These are phyloP conservation scores for Tricholoma sp. DNA, from an alignment of 768 basidiomycete species.

Conservation along the genomic window DNA sequence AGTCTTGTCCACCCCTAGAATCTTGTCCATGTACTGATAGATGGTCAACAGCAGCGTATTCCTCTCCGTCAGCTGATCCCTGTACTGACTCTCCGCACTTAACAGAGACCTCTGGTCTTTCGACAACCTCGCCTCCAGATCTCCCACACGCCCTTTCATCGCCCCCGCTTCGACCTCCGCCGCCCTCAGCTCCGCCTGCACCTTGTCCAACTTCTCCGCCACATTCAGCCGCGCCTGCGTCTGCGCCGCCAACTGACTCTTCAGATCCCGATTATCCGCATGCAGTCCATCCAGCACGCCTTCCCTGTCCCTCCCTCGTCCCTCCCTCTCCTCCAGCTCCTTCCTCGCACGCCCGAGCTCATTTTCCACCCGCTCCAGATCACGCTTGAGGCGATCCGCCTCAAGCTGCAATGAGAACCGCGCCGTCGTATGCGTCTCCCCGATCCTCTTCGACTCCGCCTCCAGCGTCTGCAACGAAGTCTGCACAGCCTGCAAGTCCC, in stretches of 20 bases:
- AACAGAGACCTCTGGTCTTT: constrained; percentile 78
- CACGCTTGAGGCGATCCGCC: constrained; percentile 79
- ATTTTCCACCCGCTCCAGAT: constrained; percentile 75
- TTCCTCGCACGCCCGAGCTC: constrained; percentile 68
- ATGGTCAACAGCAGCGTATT: constrained; percentile 89
- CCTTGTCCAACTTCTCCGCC: constrained; percentile 82
- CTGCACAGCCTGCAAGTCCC: constrained; percentile 73
- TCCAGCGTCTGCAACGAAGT: constrained; percentile 66
- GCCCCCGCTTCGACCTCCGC: constrained; percentile 64
- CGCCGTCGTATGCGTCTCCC: constrained; percentile 80
- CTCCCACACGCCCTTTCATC: constrained; percentile 58
- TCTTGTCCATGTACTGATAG: constrained; percentile 93
- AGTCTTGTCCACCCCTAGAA: constrained; percentile 84
- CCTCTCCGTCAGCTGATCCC: constrained; percentile 90
- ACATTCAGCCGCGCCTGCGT: constrained; percentile 84
- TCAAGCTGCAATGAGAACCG: constrained; percentile 88
- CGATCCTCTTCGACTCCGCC: constrained; percentile 70
- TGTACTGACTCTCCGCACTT: constrained; percentile 71
- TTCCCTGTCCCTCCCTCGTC: constrained; percentile 64
- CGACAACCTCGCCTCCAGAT: constrained; percentile 74
- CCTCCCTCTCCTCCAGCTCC: constrained; percentile 66
- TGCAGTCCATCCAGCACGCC: constrained; percentile 69
- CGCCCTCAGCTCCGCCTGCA: constrained; percentile 54
- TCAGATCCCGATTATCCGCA: constrained; percentile 76
- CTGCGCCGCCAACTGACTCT: constrained; percentile 74